These are phyloP conservation scores for Fusarium chlamydosporum DNA, from an alignment of 2,329 filamentous ascomycete species.

Conservation along the genomic window DNA sequence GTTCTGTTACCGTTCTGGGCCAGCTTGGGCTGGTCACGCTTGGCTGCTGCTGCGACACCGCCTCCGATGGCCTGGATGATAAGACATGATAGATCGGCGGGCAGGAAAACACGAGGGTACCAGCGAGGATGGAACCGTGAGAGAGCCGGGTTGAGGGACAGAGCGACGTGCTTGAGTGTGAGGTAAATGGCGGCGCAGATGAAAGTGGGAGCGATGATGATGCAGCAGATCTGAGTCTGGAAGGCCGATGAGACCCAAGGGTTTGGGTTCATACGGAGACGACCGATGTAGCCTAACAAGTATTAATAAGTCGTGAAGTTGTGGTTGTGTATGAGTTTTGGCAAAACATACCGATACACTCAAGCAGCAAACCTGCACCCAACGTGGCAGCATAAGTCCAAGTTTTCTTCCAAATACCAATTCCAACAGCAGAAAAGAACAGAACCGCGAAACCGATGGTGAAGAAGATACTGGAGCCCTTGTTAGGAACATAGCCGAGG, in stretches of 20 bases:
- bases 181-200: slow-evolving; percentile 75
- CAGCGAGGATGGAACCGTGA: slow-evolving; percentile 66
- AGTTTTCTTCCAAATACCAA: slow-evolving; percentile 66
- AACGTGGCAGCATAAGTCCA: slow-evolving; percentile 69
- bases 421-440: slow-evolving; percentile 57
- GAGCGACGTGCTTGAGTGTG: slow-evolving; percentile 71
- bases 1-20: slow-evolving; percentile 63
- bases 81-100: slow-evolving; percentile 70
- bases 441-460: slow-evolving; percentile 63
- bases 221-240: slow-evolving; percentile 70
- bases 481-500: slow-evolving; percentile 69
- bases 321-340: not conserved
- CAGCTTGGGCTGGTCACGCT: slow-evolving; percentile 56
- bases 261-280: slow-evolving; percentile 65
- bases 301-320: slow-evolving; percentile 1
- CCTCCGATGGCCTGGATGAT: slow-evolving; percentile 72
- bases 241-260: slow-evolving; percentile 69
- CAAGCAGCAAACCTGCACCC: slow-evolving; percentile 64
- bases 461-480: slow-evolving; percentile 70
- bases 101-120: slow-evolving; percentile 71
- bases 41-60: slow-evolving; percentile 66
- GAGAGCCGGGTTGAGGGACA: slow-evolving; percentile 63
- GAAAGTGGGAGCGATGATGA: slow-evolving; percentile 72
- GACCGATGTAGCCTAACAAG: slow-evolving; percentile 66
- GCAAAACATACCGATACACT: slow-evolving; percentile 62